These are phyloP conservation scores for Cocos nucifera DNA, from an alignment of 176 grass and related monocot genomes.

Conservation along the genomic window DNA sequence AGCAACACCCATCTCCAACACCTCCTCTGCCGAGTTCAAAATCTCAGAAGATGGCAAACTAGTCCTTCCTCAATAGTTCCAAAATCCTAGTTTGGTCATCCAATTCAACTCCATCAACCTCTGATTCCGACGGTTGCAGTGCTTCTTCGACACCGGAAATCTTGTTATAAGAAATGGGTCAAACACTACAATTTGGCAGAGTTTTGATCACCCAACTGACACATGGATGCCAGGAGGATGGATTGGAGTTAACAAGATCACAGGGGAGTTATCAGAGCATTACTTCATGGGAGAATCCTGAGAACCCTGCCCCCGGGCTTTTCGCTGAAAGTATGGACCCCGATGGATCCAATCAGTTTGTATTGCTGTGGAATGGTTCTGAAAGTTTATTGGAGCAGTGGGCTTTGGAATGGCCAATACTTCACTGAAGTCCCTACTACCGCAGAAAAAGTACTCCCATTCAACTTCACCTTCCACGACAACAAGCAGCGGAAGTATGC, in stretches of 20 bases:
- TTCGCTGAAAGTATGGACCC: constrained; percentile 33
- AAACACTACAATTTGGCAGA: constrained; percentile 35
- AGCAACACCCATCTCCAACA: too few relatives aligned
- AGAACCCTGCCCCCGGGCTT: constrained; percentile 26
- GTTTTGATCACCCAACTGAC: constrained; percentile 51
- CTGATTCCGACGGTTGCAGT: too few relatives aligned
- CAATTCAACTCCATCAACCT: too few relatives aligned
- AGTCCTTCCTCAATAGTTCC: too few relatives aligned
- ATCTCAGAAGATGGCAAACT: too few relatives aligned
- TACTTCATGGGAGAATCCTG: constrained; percentile 35
- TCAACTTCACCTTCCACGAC: constrained; percentile 33
- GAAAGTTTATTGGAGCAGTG: constrained; percentile 24
- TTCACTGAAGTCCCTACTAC: constrained; percentile 19
- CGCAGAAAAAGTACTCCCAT: neutral
- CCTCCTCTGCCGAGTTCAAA: too few relatives aligned
- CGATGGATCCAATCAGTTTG: constrained; percentile 23
- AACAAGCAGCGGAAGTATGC: constrained; percentile 7
- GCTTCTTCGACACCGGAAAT: too few relatives aligned
- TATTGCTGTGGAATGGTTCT: neutral
- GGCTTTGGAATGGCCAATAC: constrained; percentile 26
- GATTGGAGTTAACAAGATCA: constrained; percentile 43
- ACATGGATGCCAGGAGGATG: constrained; percentile 35
- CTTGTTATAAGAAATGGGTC: too few relatives aligned
- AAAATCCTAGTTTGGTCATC: too few relatives aligned
- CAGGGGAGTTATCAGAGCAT: constrained; percentile 30